Evolutionary conservation across 2,329 filamentous ascomycete genomes (phyloP), one percentile per base, ranked within the genome.

Genomic region (Epichloe uncinata): DNA sequence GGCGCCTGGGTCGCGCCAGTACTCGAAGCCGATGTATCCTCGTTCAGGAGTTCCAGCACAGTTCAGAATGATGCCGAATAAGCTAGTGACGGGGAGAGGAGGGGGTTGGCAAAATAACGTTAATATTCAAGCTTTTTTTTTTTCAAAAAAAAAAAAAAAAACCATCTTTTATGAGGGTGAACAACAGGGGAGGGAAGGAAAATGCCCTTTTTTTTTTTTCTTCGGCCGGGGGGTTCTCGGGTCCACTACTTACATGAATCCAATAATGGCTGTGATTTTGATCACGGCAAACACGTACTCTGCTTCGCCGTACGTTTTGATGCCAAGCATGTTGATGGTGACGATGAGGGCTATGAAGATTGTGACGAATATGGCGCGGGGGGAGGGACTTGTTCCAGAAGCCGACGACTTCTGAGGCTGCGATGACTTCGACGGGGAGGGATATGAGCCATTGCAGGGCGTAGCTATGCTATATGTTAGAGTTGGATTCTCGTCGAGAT

Each of bases 221-320:
- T 30, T 30, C 1, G 26, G 26, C 26, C 4, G 26, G 26, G 8
- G 26, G 26, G 8, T 30, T 30, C 8, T 30, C 26, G 3, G 8
- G 26, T 30, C 26, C 26, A 30, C 30, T 38, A 69, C 81, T 70
- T 66, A 85, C 82, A 95, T 90, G 67, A 94, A 95, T 48, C 86
- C 87, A 56, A 95, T 82, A 8, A 95, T 81, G 22, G 90, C 88
- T 37, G 83, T 73, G 47, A 95, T 80, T 63, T 96, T 96, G 69
- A 96, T 73, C 47, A 90, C 80, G 34, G 87, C 84, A 62, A 95
- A 93, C 52, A 89, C 70, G 57, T 95, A 95, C 60, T 95, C 88
- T 13, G 87, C 87, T 66, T 95, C 88, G 60, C 88, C 89, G 58
- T 94, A 95, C 26, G 84, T 86, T 60, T 85, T 85, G 54, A 97